Evolutionary conservation across 2,329 filamentous ascomycete species (phyloP).

Genomic region (Fusarium oxysporum): DNA sequence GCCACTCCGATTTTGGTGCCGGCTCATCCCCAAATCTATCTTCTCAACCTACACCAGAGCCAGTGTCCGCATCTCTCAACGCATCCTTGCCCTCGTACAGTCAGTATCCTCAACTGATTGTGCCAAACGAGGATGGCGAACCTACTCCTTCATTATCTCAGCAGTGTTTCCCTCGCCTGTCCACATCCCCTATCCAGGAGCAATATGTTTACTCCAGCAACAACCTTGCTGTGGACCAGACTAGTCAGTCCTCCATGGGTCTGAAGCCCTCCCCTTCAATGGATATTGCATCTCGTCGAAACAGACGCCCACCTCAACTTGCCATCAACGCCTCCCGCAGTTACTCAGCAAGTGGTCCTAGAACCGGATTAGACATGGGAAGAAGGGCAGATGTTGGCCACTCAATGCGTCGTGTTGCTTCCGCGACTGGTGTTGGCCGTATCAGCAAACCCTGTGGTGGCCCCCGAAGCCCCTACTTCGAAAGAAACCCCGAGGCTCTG

Average conservation of each 20-base stretch:
- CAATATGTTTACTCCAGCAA: constrained; percentile 36
- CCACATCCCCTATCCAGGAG: constrained; percentile 33
- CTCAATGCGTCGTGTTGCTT: constrained; percentile 66
- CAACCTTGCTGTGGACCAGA: constrained; percentile 29
- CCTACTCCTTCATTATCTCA: constrained; percentile 38
- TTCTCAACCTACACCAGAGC: constrained; percentile 36
- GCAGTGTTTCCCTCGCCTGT: constrained; percentile 39
- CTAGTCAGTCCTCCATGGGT: constrained; percentile 36
- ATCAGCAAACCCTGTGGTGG: constrained; percentile 49
- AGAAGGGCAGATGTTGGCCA: constrained; percentile 59
- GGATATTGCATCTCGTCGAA: constrained; percentile 66
- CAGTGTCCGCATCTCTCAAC: constrained; percentile 16
- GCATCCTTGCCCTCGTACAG: constrained; percentile 24
- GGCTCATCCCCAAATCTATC: constrained; percentile 40
- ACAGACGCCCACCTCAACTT: constrained; percentile 59
- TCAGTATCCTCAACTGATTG: constrained; percentile 43
- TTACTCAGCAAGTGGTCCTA: constrained; percentile 57
- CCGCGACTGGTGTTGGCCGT: constrained; percentile 57
- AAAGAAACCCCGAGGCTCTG: constrained; percentile 59
- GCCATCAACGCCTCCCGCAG: constrained; percentile 59
- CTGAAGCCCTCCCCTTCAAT: constrained; percentile 63
- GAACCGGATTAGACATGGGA: constrained; percentile 60
- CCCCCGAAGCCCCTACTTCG: constrained; percentile 55
- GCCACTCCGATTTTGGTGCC: constrained; percentile 44
- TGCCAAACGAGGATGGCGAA: constrained; percentile 41